These are phyloP conservation scores for Avena insularis DNA, from an alignment of 176 grass and related monocot genomes.

Conservation along the genomic window DNA sequence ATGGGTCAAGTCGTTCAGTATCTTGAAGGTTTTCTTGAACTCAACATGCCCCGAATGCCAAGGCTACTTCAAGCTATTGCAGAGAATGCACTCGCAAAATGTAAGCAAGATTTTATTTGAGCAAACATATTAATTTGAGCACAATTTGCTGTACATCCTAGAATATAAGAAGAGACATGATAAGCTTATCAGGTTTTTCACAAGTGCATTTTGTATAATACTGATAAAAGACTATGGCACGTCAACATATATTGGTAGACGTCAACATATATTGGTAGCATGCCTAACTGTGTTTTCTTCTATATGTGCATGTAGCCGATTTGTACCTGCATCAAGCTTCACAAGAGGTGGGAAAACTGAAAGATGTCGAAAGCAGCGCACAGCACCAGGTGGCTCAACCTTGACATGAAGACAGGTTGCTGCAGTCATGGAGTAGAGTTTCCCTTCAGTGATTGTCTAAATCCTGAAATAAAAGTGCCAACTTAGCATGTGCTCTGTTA, in stretches of 20 bases:
- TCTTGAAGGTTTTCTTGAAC: slow-evolving; percentile 6
- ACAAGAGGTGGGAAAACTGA: neutral
- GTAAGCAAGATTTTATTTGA: slow-evolving; percentile 10
- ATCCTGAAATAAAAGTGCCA: slow-evolving; percentile 4
- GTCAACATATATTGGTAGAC: neutral
- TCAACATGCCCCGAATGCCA: neutral
- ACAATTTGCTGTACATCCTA: neutral
- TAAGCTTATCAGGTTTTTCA: neutral
- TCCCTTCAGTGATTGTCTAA: slow-evolving; percentile 25
- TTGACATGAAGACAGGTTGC: slow-evolving; percentile 21
- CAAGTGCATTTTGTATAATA: neutral
- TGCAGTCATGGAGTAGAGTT: slow-evolving; percentile 14
- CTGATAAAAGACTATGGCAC: slow-evolving; percentile 9
- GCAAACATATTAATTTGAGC: slow-evolving; percentile 13
- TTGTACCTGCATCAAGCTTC: slow-evolving; percentile 4
- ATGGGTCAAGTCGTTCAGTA: slow-evolving; percentile 8
- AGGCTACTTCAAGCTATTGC: slow-evolving; percentile 6
- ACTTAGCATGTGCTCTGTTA: neutral
- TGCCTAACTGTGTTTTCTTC: neutral
- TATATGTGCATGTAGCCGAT: neutral
- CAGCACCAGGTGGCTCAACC: neutral
- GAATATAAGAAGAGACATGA: slow-evolving; percentile 1
- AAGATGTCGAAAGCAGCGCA: neutral
- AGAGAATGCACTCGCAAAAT: neutral
- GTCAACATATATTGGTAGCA: neutral